Percentiles rank a stretch among this genome's conserved stretches.
phyloP scores from a whole-genome alignment of 257 asterid species.

The Pogostemon cablin region DNA sequence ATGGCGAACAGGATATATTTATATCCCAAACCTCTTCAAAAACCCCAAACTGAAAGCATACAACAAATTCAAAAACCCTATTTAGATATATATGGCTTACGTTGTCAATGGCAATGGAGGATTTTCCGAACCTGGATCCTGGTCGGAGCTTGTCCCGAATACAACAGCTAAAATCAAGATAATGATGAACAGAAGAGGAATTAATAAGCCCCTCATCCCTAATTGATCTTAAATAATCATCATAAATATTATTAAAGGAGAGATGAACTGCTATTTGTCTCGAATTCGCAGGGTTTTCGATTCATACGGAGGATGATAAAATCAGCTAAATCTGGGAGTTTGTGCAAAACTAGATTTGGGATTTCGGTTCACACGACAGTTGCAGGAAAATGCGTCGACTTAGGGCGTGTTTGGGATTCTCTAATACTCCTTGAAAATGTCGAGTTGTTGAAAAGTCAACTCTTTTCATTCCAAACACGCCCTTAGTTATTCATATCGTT shows the following conservation, averaged over 20 bases:
- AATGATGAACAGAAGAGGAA: conserved; percentile 45
- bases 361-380: background rate
- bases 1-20: background rate
- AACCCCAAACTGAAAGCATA: conserved; percentile 3
- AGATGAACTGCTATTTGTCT: background rate
- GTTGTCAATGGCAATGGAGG: conserved; percentile 48
- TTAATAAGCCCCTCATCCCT: conserved; percentile 51
- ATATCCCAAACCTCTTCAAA: conserved; percentile 26
- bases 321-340: background rate
- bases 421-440: background rate
- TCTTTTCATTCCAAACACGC: background rate
- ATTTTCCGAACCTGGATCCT: conserved; percentile 38
- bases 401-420: conserved; percentile 24
- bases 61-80: conserved; percentile 16
- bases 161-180: conserved; percentile 50
- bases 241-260: conserved; percentile 13
- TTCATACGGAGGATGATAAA: conserved; percentile 26
- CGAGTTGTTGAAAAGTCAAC: background rate
- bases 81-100: conserved; percentile 47
- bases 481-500: background rate
- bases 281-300: conserved; percentile 39
- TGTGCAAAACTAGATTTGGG: background rate
- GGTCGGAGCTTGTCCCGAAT: conserved; percentile 51
- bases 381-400: background rate
- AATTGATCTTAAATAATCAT: conserved; percentile 23